phyloP scores from a whole-genome alignment of 176 grass and related monocot species.

The sorghum (Sorghum bicolor) region DNA sequence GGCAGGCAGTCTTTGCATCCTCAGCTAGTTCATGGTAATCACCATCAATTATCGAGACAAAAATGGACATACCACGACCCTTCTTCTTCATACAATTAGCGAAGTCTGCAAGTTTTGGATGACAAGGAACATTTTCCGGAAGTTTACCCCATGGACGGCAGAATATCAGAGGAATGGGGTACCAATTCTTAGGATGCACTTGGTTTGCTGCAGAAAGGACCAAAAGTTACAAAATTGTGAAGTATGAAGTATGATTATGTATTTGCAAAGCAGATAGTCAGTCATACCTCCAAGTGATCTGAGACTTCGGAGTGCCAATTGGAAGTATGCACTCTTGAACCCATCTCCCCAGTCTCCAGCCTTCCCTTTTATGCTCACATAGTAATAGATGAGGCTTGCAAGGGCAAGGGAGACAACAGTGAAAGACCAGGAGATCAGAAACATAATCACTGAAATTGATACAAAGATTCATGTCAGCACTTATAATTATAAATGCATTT shows the following conservation, averaged over 20 bases:
- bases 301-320: conserved; percentile 85
- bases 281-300: conserved; percentile 88
- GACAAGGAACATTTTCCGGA: conserved; percentile 94
- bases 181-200: conserved; percentile 99
- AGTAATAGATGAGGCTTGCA: conserved; percentile 98
- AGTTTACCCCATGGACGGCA: conserved; percentile 99
- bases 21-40: conserved; percentile 93
- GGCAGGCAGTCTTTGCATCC: conserved; percentile 86
- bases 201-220: conserved; percentile 70
- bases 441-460: conserved; percentile 88
- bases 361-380: conserved; percentile 96
- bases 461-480: conserved; percentile 23
- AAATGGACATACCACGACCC: conserved; percentile 96
- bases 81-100: conserved; percentile 99
- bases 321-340: conserved; percentile 99
- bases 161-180: conserved; percentile 94
- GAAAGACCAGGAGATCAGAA: conserved; percentile 94
- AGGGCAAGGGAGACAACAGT: conserved; percentile 92
- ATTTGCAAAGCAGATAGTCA: conserved; percentile 16
- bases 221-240: conserved; percentile 17
- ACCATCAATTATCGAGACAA: conserved; percentile 88
- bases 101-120: conserved; percentile 98
- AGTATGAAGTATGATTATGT: conserved; percentile 17
- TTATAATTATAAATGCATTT: not conserved
- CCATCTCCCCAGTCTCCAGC: conserved; percentile 99